Base-by-base conservation (phyloP, 257 asterid genomes). In the Pogostemon cablin region DNA sequence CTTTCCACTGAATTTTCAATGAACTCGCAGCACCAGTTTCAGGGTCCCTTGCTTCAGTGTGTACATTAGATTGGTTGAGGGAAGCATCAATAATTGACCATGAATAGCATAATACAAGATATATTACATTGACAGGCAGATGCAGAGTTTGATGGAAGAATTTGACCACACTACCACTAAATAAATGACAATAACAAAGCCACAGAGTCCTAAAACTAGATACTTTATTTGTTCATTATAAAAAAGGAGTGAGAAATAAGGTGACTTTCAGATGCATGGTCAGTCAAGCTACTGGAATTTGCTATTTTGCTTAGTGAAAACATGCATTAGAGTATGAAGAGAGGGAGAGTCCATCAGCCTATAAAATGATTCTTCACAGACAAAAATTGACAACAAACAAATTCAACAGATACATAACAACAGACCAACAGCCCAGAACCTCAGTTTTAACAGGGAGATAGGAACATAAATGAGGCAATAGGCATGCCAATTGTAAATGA, bases 21-120 rank as follows among this genome's bases (percentile, higher is more conserved):
- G 87, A 80, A 53, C 79, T 80, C 75, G 69, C 65, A 63, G 85
- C 85, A 74, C 97, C 95, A 80, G 79, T 93, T 67, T 82, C 77
- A 64, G 96, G 96, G 79, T 93, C 97, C 73, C 85, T 85, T 32
- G 96, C 86, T 79, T 87, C 97, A 67, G 87, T 85, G 97, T 90
- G 68, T 78, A 65, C 58, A 52, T 34, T 72, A 69, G 50, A 75
- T 67, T 57, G 53, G 68, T 8, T 40, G 70, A 39, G 63, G 46
- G 55, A 42, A 42, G 67, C 15, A 65, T 49, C 9, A 53, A 70
- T 72, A 66, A 80, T 74, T 49, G 32, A 46, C 7, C 71, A 76
- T 52, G 41, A 62, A 62, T 39, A 72, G 65, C 63, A 72, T 25
- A 59, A 57, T 7, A 47, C 69, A 59, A 39, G 44, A 9, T 41